Evolutionary conservation across 768 basidiomycete genomes (phyloP).

Genomic region (Tylopilus subfusipes): DNA sequence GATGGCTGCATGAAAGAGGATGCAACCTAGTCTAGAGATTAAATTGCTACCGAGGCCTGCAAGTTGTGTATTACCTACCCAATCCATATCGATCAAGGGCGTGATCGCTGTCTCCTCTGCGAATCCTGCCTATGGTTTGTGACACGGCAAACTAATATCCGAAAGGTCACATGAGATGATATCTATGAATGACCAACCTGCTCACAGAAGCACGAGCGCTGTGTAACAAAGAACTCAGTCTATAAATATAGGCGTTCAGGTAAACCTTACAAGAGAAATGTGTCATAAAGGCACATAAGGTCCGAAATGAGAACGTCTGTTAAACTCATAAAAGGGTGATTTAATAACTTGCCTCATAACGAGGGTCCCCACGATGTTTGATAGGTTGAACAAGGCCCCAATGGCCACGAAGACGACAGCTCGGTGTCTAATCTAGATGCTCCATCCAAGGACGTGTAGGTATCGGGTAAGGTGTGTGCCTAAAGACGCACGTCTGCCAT

Average conservation of each 20-base stretch:
- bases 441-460: background rate
- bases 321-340: background rate
- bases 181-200: background rate
- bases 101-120: background rate
- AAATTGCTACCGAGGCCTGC: background rate
- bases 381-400: slow-evolving; percentile 5
- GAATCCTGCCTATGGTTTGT: background rate
- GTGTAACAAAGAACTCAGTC: slow-evolving; percentile 3
- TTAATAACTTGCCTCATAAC: slow-evolving; percentile 4
- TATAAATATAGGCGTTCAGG: background rate
- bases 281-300: slow-evolving; percentile 10
- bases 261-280: slow-evolving; percentile 9
- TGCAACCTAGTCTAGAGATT: slow-evolving; percentile 7
- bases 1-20: slow-evolving; percentile 10
- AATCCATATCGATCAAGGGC: slow-evolving; percentile 9
- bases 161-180: background rate
- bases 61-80: slow-evolving; percentile 4
- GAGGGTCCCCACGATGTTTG: slow-evolving; percentile 12
- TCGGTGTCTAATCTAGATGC: slow-evolving; percentile 5
- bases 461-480: background rate
- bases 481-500: slow-evolving; percentile 6
- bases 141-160: slow-evolving; percentile 10
- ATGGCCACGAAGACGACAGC: slow-evolving; percentile 12
- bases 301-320: background rate
- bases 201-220: slow-evolving; percentile 20